These are phyloP conservation scores for Colletotrichum sp. DNA, from an alignment of 2,329 filamentous ascomycete genomes.

Conservation along the genomic window DNA sequence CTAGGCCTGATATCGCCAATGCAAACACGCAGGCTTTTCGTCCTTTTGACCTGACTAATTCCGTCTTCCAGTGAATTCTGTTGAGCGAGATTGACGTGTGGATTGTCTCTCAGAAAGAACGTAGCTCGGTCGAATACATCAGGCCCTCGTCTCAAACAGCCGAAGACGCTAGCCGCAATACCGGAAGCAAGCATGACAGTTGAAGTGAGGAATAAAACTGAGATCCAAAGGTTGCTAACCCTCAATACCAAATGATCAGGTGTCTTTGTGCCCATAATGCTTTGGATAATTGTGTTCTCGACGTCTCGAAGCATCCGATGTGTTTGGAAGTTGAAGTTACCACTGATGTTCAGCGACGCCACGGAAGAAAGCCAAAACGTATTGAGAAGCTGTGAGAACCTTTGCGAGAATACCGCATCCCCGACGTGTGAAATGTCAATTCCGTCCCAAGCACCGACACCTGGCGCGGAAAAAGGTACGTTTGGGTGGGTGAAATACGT, in stretches of 20 bases:
- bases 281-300: not conserved
- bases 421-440: not conserved
- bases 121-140: constrained; percentile 26
- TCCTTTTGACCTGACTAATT: not conserved
- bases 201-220: not conserved
- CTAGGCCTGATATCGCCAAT: not conserved
- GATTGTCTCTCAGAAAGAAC: not conserved
- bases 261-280: not conserved
- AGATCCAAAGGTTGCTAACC: not conserved
- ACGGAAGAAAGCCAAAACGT: no score
- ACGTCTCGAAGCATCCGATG: no score
- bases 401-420: not conserved
- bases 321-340: not conserved
- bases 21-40: not conserved
- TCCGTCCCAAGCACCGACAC: not conserved
- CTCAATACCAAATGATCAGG: not conserved
- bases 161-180: constrained; percentile 21
- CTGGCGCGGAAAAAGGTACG: not conserved
- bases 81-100: not conserved
- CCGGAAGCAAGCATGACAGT: not conserved
- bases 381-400: no score
- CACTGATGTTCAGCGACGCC: not conserved
- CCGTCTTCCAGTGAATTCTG: not conserved
- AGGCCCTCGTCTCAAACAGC: constrained; percentile 28
- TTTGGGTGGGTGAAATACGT: not conserved